Evolutionary conservation across 2,329 filamentous ascomycete genomes (phyloP).

Genomic region (Sarocladium strictum): DNA sequence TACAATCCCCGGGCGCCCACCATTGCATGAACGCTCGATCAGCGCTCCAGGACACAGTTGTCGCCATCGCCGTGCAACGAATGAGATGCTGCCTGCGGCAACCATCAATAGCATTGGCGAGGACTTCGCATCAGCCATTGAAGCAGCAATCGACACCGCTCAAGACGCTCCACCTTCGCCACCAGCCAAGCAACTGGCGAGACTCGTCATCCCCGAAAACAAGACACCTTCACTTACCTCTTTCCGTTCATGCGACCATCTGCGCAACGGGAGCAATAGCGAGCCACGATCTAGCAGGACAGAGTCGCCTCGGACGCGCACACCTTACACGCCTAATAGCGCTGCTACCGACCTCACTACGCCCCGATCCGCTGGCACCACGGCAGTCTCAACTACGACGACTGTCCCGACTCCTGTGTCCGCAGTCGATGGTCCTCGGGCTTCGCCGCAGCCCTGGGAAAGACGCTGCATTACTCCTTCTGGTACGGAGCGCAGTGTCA

Average conservation of each 20-base stretch:
- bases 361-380: slow-evolving; percentile 40
- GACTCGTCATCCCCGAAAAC: slow-evolving; percentile 47
- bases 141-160: slow-evolving; percentile 22
- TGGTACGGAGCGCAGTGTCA: slow-evolving; percentile 14
- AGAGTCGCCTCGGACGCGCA: slow-evolving; percentile 21
- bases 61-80: not conserved
- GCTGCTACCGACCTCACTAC: slow-evolving; percentile 33
- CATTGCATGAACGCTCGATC: slow-evolving; percentile 58
- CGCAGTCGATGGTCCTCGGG: slow-evolving; percentile 32
- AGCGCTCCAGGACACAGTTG: slow-evolving; percentile 50
- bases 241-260: slow-evolving; percentile 37
- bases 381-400: slow-evolving; percentile 27
- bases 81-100: slow-evolving; percentile 3
- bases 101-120: slow-evolving; percentile 18
- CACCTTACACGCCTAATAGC: slow-evolving; percentile 19
- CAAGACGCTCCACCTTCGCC: slow-evolving; percentile 33
- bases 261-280: slow-evolving; percentile 41
- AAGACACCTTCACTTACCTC: slow-evolving; percentile 19
- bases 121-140: slow-evolving; percentile 17
- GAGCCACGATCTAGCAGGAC: slow-evolving; percentile 40
- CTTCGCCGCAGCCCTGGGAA: slow-evolving; percentile 41
- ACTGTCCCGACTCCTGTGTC: slow-evolving; percentile 45
- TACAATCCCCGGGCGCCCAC: slow-evolving; percentile 60
- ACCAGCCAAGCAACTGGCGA: slow-evolving; percentile 40
- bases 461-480: slow-evolving; percentile 22